phyloP scores from a whole-genome alignment of 768 basidiomycete genomes.

The Lactarius deliciosus region DNA sequence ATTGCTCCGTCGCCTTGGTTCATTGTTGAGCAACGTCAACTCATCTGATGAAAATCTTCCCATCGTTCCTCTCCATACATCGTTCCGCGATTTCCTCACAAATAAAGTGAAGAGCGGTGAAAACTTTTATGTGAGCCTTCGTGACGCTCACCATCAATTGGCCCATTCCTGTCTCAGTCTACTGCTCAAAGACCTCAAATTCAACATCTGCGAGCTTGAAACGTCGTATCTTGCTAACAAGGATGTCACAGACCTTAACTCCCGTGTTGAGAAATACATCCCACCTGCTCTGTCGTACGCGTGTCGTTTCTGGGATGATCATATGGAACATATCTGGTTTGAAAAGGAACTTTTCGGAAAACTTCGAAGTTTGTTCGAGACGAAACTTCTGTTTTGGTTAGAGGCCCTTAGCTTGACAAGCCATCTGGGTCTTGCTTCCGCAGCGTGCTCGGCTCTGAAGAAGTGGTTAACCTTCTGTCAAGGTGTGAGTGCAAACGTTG shows the following conservation, averaged over 20 bases:
- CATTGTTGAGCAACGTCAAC: conserved; percentile 6
- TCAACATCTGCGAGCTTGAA: conserved; percentile 7
- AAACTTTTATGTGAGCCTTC: not conserved
- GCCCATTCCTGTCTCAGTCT: not conserved
- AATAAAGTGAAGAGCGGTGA: not conserved
- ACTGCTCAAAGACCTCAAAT: not conserved
- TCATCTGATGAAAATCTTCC: not conserved
- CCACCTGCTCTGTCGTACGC: not conserved
- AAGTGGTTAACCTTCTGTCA: no score
- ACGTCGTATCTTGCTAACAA: not conserved
- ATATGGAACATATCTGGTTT: not conserved
- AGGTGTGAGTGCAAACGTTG: no score
- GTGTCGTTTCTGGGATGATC: conserved; percentile 7
- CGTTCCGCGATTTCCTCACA: conserved; percentile 8
- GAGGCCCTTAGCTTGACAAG: no score
- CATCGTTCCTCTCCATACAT: conserved; percentile 1
- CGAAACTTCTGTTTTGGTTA: not conserved
- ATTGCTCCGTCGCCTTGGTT: conserved; percentile 2
- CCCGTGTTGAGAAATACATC: not conserved
- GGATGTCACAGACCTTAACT: not conserved
- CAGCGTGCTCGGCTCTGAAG: not conserved
- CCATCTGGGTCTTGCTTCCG: not conserved
- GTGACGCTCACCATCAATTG: not conserved
- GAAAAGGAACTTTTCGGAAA: not conserved
- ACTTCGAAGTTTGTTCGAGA: not conserved